These are phyloP conservation scores for Blastobotrys aristatus DNA, from an alignment of 1,139 yeast genomes.

Conservation along the genomic window DNA sequence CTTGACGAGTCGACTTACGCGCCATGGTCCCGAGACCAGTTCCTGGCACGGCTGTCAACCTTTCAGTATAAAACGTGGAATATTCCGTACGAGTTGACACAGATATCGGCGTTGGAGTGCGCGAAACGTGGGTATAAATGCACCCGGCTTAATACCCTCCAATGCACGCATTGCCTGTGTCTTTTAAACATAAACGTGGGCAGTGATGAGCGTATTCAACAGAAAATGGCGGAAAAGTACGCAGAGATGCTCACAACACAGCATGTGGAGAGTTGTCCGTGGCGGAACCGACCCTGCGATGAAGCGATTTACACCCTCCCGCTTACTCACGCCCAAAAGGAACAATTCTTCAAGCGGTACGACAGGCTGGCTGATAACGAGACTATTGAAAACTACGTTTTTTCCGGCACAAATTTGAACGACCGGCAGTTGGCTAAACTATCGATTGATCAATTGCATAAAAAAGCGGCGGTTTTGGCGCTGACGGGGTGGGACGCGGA, in stretches of 20 bases:
- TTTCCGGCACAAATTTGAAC: slow-evolving; percentile 3
- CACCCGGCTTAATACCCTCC: slow-evolving; percentile 16
- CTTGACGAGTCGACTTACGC: slow-evolving; percentile 14
- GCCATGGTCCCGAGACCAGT: slow-evolving; percentile 24
- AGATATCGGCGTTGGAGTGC: slow-evolving; percentile 19
- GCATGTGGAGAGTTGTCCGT: slow-evolving; percentile 19
- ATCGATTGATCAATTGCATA: slow-evolving; percentile 1
- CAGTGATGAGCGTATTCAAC: slow-evolving; percentile 14
- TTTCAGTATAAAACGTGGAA: slow-evolving; percentile 20
- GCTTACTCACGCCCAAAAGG: slow-evolving; percentile 11
- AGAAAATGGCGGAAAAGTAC: slow-evolving; percentile 13
- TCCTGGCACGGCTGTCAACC: slow-evolving; percentile 20
- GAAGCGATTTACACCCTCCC: slow-evolving; percentile 16
- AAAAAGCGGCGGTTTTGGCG: slow-evolving; percentile 12
- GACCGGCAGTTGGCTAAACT: background rate
- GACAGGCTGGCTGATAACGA: background rate
- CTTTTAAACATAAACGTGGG: slow-evolving; percentile 19
- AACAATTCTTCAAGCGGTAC: slow-evolving; percentile 8
- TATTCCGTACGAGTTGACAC: slow-evolving; percentile 16
- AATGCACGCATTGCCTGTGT: slow-evolving; percentile 20
- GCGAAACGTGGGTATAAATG: slow-evolving; percentile 22
- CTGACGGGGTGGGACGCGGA: slow-evolving; percentile 19
- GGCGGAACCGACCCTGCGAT: slow-evolving; percentile 17
- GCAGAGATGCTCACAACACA: slow-evolving; percentile 13
- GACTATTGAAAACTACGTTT: background rate